Conservation (phyloP, 805 yeast species). For the Kodamaea neixiangensis region DNA sequence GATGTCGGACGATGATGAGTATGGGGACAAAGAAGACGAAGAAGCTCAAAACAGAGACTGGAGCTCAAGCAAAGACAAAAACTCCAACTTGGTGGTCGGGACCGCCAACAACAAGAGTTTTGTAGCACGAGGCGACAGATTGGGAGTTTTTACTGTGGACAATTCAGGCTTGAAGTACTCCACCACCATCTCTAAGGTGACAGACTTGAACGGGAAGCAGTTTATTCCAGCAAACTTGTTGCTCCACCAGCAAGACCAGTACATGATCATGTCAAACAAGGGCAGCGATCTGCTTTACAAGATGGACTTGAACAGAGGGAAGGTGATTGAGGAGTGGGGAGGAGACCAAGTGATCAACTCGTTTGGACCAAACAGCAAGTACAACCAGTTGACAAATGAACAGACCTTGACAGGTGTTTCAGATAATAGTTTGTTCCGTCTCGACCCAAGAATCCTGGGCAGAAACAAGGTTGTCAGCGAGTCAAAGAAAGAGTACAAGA, state of each 20-base stretch:
- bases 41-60: conserved; percentile 24
- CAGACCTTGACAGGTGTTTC: conserved; percentile 74
- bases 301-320: conserved; percentile 79
- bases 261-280: conserved; percentile 64
- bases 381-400: conserved; percentile 72
- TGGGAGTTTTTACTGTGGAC: conserved; percentile 76
- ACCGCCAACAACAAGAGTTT: conserved; percentile 69
- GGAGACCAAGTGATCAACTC: conserved; percentile 52
- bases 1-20: conserved; percentile 26
- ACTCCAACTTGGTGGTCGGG: conserved; percentile 72
- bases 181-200: conserved; percentile 65
- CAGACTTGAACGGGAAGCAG: conserved; percentile 47
- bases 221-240: conserved; percentile 63
- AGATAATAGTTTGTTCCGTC: conserved; percentile 61
- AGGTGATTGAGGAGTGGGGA: conserved; percentile 85
- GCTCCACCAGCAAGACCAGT: conserved; percentile 74
- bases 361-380: conserved; percentile 72
- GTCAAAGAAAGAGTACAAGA: conserved; percentile 41
- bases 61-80: conserved; percentile 37
- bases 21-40: conserved; percentile 38
- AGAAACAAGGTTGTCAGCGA: conserved; percentile 58
- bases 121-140: conserved; percentile 74
- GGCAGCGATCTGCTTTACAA: conserved; percentile 53
- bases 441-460: conserved; percentile 72
- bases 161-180: conserved; percentile 56